phyloP scores from a whole-genome alignment of 768 basidiomycete species.

The Neoboletus magnificus region DNA sequence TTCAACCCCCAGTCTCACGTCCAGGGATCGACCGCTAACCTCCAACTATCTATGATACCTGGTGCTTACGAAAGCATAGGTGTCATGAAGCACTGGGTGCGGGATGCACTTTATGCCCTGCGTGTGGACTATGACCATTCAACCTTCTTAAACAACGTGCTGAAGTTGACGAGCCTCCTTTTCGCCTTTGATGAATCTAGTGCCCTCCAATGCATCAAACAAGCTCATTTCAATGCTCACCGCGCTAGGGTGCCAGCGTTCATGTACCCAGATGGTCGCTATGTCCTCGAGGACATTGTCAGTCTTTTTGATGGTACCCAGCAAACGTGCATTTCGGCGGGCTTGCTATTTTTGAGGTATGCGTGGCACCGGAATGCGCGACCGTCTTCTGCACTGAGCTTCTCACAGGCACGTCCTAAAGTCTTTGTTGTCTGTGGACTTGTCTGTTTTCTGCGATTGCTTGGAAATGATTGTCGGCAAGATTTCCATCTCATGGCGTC shows the following conservation, averaged over 20 bases:
- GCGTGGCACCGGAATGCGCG: not conserved
- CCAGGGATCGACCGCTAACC: constrained; percentile 41
- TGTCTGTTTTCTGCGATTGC: constrained; percentile 48
- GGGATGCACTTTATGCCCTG: constrained; percentile 36
- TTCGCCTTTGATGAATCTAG: constrained; percentile 36
- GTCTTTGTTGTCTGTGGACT: constrained; percentile 37
- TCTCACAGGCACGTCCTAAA: constrained; percentile 43
- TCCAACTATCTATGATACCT: constrained; percentile 38
- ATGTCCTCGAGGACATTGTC: constrained; percentile 35
- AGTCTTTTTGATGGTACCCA: constrained; percentile 23
- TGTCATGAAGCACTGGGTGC: constrained; percentile 45
- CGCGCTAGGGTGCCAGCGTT: not conserved
- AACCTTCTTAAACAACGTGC: constrained; percentile 39
- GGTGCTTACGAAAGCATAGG: constrained; percentile 36
- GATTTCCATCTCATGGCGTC: constrained; percentile 36
- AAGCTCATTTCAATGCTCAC: constrained; percentile 24
- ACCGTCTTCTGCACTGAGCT: not conserved
- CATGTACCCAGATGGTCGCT: constrained; percentile 12
- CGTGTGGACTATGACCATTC: constrained; percentile 5
- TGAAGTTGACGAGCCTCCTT: constrained; percentile 37
- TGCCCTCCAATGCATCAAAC: constrained; percentile 34
- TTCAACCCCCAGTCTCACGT: constrained; percentile 45
- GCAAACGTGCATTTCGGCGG: constrained; percentile 27
- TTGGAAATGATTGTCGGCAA: constrained; percentile 47
- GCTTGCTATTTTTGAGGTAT: constrained; percentile 41